These are phyloP conservation scores for Fragilariopsis cylindrus DNA, from an alignment of 108 stramenopile genomes.

Conservation along the genomic window DNA sequence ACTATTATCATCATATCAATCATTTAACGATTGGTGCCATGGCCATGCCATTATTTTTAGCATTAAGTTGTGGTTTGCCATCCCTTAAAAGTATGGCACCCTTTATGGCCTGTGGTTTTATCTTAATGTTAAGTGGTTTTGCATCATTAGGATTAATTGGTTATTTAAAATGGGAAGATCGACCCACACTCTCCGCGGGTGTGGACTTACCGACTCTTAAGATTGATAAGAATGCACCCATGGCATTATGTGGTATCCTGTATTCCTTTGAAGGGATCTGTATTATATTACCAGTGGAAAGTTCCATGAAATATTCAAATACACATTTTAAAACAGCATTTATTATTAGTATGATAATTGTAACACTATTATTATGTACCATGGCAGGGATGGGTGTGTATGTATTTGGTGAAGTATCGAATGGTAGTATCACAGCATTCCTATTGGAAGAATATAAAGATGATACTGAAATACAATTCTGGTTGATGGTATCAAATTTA, in stretches of 20 bases:
- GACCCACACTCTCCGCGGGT: conserved; percentile 5
- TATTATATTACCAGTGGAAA: conserved; percentile 67
- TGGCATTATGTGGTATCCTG: conserved; percentile 73
- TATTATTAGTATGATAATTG: conserved; percentile 43
- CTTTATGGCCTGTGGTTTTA: conserved; percentile 49
- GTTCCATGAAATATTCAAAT: conserved; percentile 42
- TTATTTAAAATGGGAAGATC: conserved; percentile 42
- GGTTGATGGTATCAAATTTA: conserved; percentile 55
- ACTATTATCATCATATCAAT: conserved; percentile 1
- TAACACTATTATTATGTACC: conserved; percentile 46
- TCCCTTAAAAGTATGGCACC: conserved; percentile 54
- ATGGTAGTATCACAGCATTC: conserved; percentile 76
- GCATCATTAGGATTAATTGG: conserved; percentile 44
- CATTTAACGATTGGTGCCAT: background rate
- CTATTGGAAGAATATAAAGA: conserved; percentile 39
- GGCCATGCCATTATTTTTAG: conserved; percentile 52
- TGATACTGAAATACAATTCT: conserved; percentile 15
- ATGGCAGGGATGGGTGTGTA: conserved; percentile 54
- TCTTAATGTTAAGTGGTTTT: conserved; percentile 48
- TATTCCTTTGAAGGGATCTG: conserved; percentile 78
- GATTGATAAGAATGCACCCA: conserved; percentile 18
- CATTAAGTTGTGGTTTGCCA: conserved; percentile 44
- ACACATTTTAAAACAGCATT: conserved; percentile 40
- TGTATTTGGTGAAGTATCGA: conserved; percentile 65
- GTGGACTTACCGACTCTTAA: background rate